Base-by-base conservation (phyloP, 441 rosid genomes). In the Monsonia emarginata region DNA sequence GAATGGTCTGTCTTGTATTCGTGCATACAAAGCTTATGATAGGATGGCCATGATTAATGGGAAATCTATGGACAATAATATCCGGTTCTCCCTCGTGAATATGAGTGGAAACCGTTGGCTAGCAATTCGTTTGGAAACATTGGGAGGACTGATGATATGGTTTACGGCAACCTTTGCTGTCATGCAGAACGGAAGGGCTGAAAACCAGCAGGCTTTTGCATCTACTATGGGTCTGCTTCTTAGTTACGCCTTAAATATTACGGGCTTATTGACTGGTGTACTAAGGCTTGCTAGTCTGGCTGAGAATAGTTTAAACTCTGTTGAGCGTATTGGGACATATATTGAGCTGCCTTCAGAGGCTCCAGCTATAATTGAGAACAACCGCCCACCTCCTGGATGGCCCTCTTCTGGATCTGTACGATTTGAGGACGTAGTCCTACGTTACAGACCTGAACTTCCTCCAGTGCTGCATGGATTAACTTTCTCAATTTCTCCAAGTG, bases 141-240 rank as follows among this genome's bases (percentile, higher is more conserved):
- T 89, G 68, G 98, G 98, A 68, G 98, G 98, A 61, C 78, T 91
- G 61, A 89, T 89, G 96, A 89, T 92, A 70, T 92, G 96, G 98
- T 71, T 89, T 65, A 88, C 96, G 32, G 96, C 98, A 13, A 88
- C 96, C 56, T 88, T 91, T 71, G 96, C 98, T 3, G 98, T 91
- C 65, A 81, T 86, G 91, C 95, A 91, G 79, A 91, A 87, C 36
- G 90, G 87, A 54, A 85, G 77, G 27, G 88, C 96, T 1, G 91
- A 77, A 69, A 79, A 89, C 77, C 95, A 82, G 78, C 81, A 79
- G 74, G 88, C 76, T 24, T 88, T 79, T 84, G 98, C 98, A 69
- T 86, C 98, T 46, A 85, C 93, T 3, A 91, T 89, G 98, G 98
- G 98, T 80, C 78, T 92, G 69, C 95, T 92, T 75, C 88, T 92